phyloP scores from a whole-genome alignment of 2,329 filamentous ascomycete genomes.

The Pestalotiopsis sp. region DNA sequence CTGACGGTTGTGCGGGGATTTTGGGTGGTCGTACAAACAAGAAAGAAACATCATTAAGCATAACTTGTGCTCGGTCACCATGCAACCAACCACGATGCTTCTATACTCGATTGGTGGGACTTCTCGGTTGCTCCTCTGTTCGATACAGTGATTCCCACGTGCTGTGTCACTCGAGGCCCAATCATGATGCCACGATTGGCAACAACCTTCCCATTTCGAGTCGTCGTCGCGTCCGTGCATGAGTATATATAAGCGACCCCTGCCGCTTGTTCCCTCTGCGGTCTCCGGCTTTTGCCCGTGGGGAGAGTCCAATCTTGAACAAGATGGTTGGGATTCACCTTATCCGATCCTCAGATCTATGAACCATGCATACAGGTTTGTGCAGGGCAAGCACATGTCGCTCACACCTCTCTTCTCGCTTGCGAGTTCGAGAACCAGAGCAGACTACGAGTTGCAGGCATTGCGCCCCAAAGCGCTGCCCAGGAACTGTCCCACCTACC shows the following conservation, averaged over 20 bases:
- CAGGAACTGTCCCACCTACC: background rate
- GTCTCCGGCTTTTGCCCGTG: slow-evolving; percentile 1
- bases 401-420: background rate
- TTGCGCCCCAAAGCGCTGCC: background rate
- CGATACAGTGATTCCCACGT: background rate
- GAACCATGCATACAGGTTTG: background rate
- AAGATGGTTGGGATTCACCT: no score
- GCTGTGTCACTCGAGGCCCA: background rate
- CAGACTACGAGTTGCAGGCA: background rate
- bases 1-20: background rate
- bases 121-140: background rate
- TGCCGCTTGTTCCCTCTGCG: background rate
- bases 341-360: no score
- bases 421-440: background rate
- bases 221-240: slow-evolving; percentile 1
- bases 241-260: background rate
- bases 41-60: background rate
- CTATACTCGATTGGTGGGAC: slow-evolving; percentile 8
- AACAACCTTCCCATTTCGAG: slow-evolving; percentile 7
- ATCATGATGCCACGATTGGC: background rate
- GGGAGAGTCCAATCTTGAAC: background rate
- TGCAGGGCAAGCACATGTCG: background rate
- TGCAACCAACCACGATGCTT: background rate
- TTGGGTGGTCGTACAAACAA: background rate
- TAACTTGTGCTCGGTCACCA: background rate